Conservation (phyloP, 2,329 filamentous ascomycete genomes). For the Xylariaceae sp. region DNA sequence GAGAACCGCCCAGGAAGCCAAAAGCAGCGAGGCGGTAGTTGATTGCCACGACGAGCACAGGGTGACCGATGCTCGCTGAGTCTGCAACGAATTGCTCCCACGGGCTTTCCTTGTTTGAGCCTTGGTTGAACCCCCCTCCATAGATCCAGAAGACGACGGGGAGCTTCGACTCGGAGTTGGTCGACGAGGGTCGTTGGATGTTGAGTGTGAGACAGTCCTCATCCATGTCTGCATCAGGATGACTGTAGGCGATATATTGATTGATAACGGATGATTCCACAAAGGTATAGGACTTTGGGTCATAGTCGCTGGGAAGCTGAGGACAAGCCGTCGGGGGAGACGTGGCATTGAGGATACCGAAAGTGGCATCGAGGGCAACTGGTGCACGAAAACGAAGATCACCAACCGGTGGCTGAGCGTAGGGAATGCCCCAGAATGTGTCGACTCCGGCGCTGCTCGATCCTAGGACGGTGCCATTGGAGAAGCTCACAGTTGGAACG, state of each 20-base stretch:
- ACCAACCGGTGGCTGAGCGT: constrained; percentile 1
- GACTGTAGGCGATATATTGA: neutral
- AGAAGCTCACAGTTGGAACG: neutral
- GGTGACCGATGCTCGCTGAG: neutral
- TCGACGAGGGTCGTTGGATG: neutral
- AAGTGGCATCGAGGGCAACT: neutral
- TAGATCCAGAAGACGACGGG: constrained; percentile 1
- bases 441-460: neutral
- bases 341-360: neutral
- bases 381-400: constrained; percentile 1
- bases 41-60: neutral
- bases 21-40: constrained; percentile 1
- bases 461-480: neutral
- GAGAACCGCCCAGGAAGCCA: neutral
- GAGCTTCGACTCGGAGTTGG: neutral
- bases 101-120: neutral
- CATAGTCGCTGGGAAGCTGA: neutral
- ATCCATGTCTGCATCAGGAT: neutral
- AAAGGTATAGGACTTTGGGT: neutral
- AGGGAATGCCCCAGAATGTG: constrained; percentile 1
- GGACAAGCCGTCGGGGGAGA: neutral
- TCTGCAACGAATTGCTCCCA: neutral
- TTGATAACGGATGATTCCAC: neutral
- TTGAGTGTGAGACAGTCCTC: neutral
- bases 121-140: constrained; percentile 1